Evolutionary conservation across 495 filamentous ascomycete species (phyloP).

Genomic region (Cladorrhinum samala): DNA sequence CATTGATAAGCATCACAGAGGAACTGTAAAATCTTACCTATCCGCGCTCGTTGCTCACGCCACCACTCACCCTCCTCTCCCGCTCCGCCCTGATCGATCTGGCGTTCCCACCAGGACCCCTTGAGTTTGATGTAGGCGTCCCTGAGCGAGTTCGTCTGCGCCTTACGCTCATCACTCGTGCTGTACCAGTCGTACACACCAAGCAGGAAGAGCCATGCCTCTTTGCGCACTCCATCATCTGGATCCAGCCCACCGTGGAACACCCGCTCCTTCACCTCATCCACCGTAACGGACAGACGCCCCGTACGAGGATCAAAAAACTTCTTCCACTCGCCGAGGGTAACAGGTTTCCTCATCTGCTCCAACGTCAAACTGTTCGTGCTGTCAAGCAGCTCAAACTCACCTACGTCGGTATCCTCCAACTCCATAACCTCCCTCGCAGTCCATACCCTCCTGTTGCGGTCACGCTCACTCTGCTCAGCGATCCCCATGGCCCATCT

Average conservation of each 20-base stretch:
- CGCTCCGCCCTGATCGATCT: constrained; percentile 72
- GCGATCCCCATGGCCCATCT: constrained; percentile 98
- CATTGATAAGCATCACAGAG: constrained; percentile 12
- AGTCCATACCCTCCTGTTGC: constrained; percentile 82
- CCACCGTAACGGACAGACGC: constrained; percentile 65
- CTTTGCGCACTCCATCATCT: constrained; percentile 86
- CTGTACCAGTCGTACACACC: constrained; percentile 91
- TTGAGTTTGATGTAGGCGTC: constrained; percentile 94
- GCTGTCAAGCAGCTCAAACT: constrained; percentile 89
- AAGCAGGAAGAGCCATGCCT: constrained; percentile 92
- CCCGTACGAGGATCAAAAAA: constrained; percentile 77
- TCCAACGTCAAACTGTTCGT: constrained; percentile 65
- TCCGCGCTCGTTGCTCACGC: constrained; percentile 88
- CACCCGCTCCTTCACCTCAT: constrained; percentile 91
- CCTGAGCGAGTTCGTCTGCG: constrained; percentile 72
- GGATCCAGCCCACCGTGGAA: constrained; percentile 92
- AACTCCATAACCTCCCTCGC: constrained; percentile 87
- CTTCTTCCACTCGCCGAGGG: constrained; percentile 75
- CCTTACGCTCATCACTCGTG: constrained; percentile 70
- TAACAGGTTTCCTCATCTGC: constrained; percentile 70
- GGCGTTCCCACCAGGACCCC: constrained; percentile 91
- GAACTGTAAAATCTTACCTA: constrained; percentile 55
- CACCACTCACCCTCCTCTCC: constrained; percentile 83
- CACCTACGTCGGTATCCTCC: constrained; percentile 87
- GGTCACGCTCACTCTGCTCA: constrained; percentile 86